These are phyloP conservation scores for Bruguiera parviflora DNA, from an alignment of 345 rosid species.

Conservation along the genomic window DNA sequence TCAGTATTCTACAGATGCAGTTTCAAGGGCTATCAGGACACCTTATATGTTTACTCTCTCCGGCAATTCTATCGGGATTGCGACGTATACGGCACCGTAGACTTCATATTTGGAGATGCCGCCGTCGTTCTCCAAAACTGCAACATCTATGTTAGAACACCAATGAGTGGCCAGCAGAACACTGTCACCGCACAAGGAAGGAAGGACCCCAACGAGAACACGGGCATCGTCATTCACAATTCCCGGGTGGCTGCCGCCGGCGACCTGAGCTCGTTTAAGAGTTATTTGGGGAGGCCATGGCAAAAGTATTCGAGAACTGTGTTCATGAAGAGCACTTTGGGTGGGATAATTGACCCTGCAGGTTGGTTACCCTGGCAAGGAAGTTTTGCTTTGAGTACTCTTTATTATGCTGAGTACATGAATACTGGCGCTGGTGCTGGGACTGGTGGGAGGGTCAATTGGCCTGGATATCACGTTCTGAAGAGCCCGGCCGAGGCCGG, in stretches of 20 bases:
- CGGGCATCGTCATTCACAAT: slow-evolving; percentile 71
- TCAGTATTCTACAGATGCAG: slow-evolving; percentile 75
- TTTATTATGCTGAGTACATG: slow-evolving; percentile 79
- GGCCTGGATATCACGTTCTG: slow-evolving; percentile 60
- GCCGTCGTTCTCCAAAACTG: slow-evolving; percentile 55
- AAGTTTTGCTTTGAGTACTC: slow-evolving; percentile 59
- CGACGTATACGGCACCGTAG: slow-evolving; percentile 67
- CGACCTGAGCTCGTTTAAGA: slow-evolving; percentile 35
- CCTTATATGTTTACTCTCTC: slow-evolving; percentile 67
- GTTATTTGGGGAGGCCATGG: slow-evolving; percentile 90
- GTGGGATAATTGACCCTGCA: slow-evolving; percentile 40
- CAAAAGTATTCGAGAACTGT: slow-evolving; percentile 70
- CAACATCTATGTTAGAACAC: slow-evolving; percentile 55
- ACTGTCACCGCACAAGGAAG: slow-evolving; percentile 78
- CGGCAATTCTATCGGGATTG: slow-evolving; percentile 86
- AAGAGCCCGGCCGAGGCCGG: slow-evolving; percentile 45
- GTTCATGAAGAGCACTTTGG: slow-evolving; percentile 51
- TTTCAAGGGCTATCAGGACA: slow-evolving; percentile 90
- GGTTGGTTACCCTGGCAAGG: slow-evolving; percentile 92
- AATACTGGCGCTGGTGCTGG: slow-evolving; percentile 62
- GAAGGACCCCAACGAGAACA: slow-evolving; percentile 64
- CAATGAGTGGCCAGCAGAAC: slow-evolving; percentile 45
- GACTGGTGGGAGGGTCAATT: slow-evolving; percentile 58
- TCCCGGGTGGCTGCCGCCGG: slow-evolving; percentile 55
- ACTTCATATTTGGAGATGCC: slow-evolving; percentile 83